Evolutionary conservation across 371 early-diverging fungal genomes (phyloP), one percentile per base, ranked within the genome.

Genomic region (Umbelopsis sp.): DNA sequence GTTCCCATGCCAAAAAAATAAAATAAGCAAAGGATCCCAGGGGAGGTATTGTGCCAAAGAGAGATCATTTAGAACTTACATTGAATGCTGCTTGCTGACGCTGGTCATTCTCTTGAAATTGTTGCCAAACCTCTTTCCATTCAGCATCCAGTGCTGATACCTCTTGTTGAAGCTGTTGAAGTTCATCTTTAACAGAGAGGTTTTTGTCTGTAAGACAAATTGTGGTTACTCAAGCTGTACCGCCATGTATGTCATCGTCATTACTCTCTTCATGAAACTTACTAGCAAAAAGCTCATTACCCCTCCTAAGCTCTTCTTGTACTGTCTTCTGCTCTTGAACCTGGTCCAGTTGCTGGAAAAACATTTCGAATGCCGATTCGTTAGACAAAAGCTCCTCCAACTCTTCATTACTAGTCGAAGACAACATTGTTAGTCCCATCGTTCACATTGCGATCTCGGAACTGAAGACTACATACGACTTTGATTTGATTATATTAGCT

Each of bases 221-320:
- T 14, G 63, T 16, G 48, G 41, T n/a, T 16, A 44, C 38, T 8
- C 7, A 1, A 48, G 11, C 6, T 38, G 35, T 3, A 18, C 64
- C 3, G 22, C 48, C 18, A 29, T 48, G 24, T 52, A 48, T n/a
- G 35, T 29, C 37, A 64, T 44, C 12, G 6, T 29, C 12, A 7
- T 41, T 41, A 41, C 41, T 7, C 41, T 41, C 1, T 41, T 12
- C 12, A 41, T 41, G 12, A 70, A 51, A 68, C 83, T 76, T 86
- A 86, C 88, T 77, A 38, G 86, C 81, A 25, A 87, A 75, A 50
- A 78, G 80, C 14, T 86, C 87, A 44, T 88, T 88, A 50, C 86
- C 88, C 51, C 77, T 80, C 75, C 84, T 75, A 50, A 83, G 72
- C 22, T 86, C 88, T 51, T 80, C 79, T 70, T 85, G 84, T 32